Conservation (phyloP, 805 yeast genomes). For the Saccharomycopsis sp. region DNA sequence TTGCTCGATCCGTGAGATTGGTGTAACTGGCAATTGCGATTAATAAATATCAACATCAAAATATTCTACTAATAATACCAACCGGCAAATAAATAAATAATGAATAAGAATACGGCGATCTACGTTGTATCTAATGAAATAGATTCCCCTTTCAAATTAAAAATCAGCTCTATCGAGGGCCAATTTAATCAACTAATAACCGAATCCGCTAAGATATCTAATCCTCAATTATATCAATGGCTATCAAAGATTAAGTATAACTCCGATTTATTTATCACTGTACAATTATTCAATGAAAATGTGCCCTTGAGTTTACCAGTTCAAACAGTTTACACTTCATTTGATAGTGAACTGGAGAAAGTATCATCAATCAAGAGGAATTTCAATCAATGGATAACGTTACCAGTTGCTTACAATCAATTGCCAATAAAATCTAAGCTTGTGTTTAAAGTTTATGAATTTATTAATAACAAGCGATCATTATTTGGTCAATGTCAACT, state of each 20-base stretch:
- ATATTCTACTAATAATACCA: no score
- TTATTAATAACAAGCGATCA: conserved; percentile 43
- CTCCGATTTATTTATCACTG: conserved; percentile 17
- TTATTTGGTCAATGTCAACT: conserved; percentile 58
- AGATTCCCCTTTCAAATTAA: conserved; percentile 13
- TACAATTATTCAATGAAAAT: conserved; percentile 18
- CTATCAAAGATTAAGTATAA: conserved; percentile 17
- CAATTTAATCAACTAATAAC: conserved; percentile 14
- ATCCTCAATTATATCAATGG: conserved; percentile 15
- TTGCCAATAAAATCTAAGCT: conserved; percentile 58
- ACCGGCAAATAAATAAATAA: neutral
- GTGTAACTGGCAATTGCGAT: no score
- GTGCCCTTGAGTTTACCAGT: conserved; percentile 17
- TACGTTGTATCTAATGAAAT: conserved; percentile 20
- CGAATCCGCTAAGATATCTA: conserved; percentile 11
- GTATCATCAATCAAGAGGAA: conserved; percentile 27
- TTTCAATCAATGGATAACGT: conserved; percentile 68
- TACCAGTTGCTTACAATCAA: conserved; percentile 69
- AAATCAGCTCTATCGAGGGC: conserved; percentile 18
- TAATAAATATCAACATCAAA: no score
- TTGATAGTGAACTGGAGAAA: conserved; percentile 1
- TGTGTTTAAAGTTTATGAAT: conserved; percentile 62
- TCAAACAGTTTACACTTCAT: conserved; percentile 16
- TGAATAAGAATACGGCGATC: conserved; percentile 17
- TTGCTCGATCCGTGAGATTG: no score